Conservation (phyloP, 2,329 filamentous ascomycete genomes). For the Pseudogymnoascus sp. region DNA sequence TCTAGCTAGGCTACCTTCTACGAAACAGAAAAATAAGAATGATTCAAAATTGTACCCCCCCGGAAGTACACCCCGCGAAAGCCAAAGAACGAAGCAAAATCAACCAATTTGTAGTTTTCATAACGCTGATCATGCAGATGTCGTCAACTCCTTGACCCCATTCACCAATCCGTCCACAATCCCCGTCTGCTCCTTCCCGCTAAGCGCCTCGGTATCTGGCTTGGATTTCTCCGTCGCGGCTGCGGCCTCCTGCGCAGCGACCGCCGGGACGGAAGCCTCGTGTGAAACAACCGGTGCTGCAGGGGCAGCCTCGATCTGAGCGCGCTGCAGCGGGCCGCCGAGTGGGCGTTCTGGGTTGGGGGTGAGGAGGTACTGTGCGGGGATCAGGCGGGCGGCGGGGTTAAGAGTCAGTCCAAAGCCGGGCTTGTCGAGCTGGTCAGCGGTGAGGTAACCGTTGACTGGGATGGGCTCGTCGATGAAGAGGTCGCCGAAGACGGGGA, state of each 20-base stretch:
- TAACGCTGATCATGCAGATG: conserved; percentile 10
- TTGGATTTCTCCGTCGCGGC: conserved; percentile 16
- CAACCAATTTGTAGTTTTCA: not conserved
- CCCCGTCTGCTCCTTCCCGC: conserved; percentile 25
- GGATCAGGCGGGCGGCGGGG: conserved; percentile 65
- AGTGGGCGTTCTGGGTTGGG: conserved; percentile 48
- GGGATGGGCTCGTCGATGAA: conserved; percentile 89
- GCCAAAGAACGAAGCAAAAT: not conserved
- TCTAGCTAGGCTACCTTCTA: conserved; percentile 2
- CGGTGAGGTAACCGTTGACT: conserved; percentile 69
- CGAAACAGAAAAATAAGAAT: not conserved
- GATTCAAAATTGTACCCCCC: not conserved
- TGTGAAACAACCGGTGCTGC: not conserved
- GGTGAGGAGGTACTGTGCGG: conserved; percentile 64
- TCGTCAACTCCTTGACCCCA: conserved; percentile 20
- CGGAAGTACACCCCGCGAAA: not conserved
- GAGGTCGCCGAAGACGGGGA: conserved; percentile 86
- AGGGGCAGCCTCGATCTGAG: not conserved
- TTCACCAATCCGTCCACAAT: conserved; percentile 28
- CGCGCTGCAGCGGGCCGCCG: conserved; percentile 18
- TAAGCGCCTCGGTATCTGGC: conserved; percentile 3
- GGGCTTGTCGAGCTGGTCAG: conserved; percentile 74
- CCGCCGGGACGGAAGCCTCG: not conserved
- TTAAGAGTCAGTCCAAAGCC: conserved; percentile 87
- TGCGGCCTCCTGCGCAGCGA: not conserved